Evolutionary conservation across 345 rosid genomes (phyloP).

Genomic region (Eucalyptus virginea): DNA sequence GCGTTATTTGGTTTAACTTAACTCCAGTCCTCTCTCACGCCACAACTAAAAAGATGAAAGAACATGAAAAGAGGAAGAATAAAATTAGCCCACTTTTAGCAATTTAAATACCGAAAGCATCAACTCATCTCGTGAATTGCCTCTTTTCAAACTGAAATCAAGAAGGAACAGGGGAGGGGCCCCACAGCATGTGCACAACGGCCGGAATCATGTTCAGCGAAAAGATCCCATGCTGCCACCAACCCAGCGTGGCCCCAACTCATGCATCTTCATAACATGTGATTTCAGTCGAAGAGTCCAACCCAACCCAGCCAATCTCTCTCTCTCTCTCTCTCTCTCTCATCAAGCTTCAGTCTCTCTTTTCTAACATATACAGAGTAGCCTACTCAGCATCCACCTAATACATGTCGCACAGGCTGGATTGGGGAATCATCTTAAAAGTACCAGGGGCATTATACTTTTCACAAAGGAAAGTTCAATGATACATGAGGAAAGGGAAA

Average conservation of each 20-base stretch:
- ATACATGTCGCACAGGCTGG: not conserved
- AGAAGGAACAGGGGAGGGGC: not conserved
- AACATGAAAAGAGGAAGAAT: not conserved
- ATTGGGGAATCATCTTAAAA: not conserved
- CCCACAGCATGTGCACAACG: not conserved
- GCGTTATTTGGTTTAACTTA: not conserved
- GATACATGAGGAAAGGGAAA: not conserved
- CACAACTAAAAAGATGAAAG: not conserved
- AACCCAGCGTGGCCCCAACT: not conserved
- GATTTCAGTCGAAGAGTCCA: not conserved
- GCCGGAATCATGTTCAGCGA: not conserved
- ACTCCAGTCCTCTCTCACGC: not conserved
- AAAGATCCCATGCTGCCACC: not conserved
- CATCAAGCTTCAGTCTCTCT: not conserved
- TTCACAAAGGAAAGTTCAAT: not conserved
- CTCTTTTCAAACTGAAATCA: not conserved
- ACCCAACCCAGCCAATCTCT: not conserved
- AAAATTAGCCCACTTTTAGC: not conserved
- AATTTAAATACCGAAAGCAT: not conserved
- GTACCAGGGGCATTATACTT: not conserved
- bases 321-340: not conserved
- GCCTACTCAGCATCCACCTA: not conserved
- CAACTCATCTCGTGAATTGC: not conserved
- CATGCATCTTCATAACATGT: not conserved
- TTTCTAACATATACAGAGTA: not conserved